Conservation (phyloP, 176 grass and related monocot genomes). For the Zizania latifolia region DNA sequence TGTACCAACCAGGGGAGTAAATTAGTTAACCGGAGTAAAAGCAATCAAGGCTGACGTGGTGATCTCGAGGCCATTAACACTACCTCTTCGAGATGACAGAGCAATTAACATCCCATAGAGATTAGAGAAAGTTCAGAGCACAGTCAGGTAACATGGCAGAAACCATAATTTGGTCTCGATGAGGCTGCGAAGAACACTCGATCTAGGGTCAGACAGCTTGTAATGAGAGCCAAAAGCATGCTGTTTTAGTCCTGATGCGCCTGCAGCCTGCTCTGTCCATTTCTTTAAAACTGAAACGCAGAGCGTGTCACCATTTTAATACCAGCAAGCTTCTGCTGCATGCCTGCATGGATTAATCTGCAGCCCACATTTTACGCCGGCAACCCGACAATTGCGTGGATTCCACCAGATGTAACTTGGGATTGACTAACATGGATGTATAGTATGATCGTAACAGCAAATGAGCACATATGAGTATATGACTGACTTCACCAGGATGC, state of each 20-base stretch:
- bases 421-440: neutral
- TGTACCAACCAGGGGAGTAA: neutral
- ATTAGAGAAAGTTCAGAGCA: constrained; percentile 29
- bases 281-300: constrained; percentile 12
- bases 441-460: constrained; percentile 2
- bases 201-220: constrained; percentile 24
- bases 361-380: neutral
- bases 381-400: neutral
- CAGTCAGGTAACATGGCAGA: neutral
- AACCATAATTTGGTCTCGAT: neutral
- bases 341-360: neutral
- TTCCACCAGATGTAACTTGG: neutral
- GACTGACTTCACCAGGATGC: constrained; percentile 6
- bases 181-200: neutral
- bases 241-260: constrained; percentile 28
- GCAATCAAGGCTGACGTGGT: neutral
- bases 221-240: constrained; percentile 17
- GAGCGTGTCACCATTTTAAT: constrained; percentile 18
- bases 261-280: neutral
- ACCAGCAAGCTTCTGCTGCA: neutral
- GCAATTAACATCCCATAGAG: constrained; percentile 23
- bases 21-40: neutral
- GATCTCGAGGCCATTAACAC: neutral
- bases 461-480: neutral
- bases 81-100: neutral